A percentile compares a stretch with the other conserved stretches of the same genome.
phyloP scores from a whole-genome alignment of 78 protist genomes.

The Speleostelium caveatum region DNA sequence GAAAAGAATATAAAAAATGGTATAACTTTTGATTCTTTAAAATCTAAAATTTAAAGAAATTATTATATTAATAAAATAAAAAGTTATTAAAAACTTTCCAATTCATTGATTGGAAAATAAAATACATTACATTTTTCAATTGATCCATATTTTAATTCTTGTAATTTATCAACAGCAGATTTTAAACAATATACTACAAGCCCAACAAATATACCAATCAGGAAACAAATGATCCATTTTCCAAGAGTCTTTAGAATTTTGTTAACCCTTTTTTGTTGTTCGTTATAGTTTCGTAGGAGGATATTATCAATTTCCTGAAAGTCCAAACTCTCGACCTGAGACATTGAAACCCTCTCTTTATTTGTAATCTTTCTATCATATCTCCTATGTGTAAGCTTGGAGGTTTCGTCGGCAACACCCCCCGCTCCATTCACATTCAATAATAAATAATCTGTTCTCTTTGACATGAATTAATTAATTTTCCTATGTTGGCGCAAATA shows the following conservation, averaged over 20 bases:
- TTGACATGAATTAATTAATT: too few species aligned
- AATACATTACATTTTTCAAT: conserved; percentile 57
- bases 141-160: conserved; percentile 36
- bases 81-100: neutral
- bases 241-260: conserved; percentile 46
- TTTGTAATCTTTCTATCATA: conserved; percentile 7
- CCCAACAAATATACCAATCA: conserved; percentile 69
- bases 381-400: conserved; percentile 43
- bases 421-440: conserved; percentile 4
- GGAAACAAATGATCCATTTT: conserved; percentile 49
- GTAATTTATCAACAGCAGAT: conserved; percentile 47
- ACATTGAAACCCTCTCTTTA: conserved; percentile 42
- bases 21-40: neutral
- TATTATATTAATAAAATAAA: neutral
- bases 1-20: conserved; percentile 71
- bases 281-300: conserved; percentile 13
- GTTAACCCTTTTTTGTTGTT: neutral
- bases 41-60: conserved; percentile 17
- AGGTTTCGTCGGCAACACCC: neutral
- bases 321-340: conserved; percentile 39
- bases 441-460: conserved; percentile 57
- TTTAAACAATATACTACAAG: conserved; percentile 50
- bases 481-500: too few species aligned
- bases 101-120: neutral
- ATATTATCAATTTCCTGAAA: conserved; percentile 63